Base-by-base conservation (phyloP, 1,284 basidiomycete genomes). In the Cutaneotrichosporon sp. region DNA sequence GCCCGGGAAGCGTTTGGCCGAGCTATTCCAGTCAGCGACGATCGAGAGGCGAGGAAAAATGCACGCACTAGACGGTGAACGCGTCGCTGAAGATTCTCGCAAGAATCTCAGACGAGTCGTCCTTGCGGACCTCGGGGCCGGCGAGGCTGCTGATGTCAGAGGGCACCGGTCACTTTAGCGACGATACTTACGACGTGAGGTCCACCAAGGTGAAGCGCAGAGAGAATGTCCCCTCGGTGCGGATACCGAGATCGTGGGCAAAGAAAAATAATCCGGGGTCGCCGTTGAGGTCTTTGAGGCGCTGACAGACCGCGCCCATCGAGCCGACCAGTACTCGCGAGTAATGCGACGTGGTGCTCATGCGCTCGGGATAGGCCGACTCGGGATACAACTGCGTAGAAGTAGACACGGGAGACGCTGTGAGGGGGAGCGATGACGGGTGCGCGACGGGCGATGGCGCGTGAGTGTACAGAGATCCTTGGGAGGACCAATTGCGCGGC, bases 1-100 rank as follows among this genome's bases (percentile, higher is more conserved):
- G 49, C 92, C 92, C 38, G 93, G 92, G 81, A 95, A 95, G 36
- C 90, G 86, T 80, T 95, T 95, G 34, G 91, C 91, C 4, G 91
- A 92, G 79, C 76, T 78, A 18, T 18, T n/a, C 8, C 10, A 10
- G n/a, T 25, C 3, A 34, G 16, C 16, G 18, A 45, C 18, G 11
- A n/a, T 34, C 5, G 6, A 33, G 9, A 34, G 20, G 31, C 27
- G 29, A 52, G 8, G 33, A 29, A 9, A 36, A 18, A n/a, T 31
- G 13, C 18, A 73, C 74, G 67, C 45, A 78, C 76, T 85, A 95
- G 1, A 95, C 94, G n/a, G 87, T 86, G 74, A 97, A 95, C 20
- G 87, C 83, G n/a, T 91, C 87, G 52, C 91, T 91, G 74, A 89
- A 92, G 3, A 88, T 86, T 74, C 92, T 87, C 9, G 92, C 91